Percentiles rank a stretch among this genome's conserved stretches.
Evolutionary conservation across 192 early-diverging fungal genomes (phyloP).

Genomic region (Spinellus fusiger): DNA sequence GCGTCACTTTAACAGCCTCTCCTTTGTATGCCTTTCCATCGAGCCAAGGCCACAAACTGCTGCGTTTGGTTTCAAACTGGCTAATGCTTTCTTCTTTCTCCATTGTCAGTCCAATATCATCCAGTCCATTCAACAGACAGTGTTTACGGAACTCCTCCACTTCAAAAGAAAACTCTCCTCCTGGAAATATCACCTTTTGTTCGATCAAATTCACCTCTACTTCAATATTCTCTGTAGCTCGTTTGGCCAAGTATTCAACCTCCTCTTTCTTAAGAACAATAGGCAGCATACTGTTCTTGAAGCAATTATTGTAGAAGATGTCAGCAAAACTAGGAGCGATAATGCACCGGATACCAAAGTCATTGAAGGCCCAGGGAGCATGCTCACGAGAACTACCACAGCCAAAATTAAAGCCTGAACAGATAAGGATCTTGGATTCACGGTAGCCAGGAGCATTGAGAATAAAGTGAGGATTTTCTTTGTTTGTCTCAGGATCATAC

Average conservation of each 20-base stretch:
- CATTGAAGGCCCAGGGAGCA: constrained; percentile 69
- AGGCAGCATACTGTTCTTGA: constrained; percentile 72
- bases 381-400: constrained; percentile 65
- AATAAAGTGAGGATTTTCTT: constrained; percentile 51
- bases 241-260: constrained; percentile 35
- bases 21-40: constrained; percentile 45
- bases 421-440: constrained; percentile 45
- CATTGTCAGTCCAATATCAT: constrained; percentile 69
- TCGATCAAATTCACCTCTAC: constrained; percentile 51
- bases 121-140: constrained; percentile 63
- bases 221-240: constrained; percentile 37
- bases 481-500: constrained; percentile 41
- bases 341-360: constrained; percentile 67
- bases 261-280: constrained; percentile 30
- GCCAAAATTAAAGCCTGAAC: constrained; percentile 60
- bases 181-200: constrained; percentile 39
- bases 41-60: constrained; percentile 54
- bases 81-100: constrained; percentile 50
- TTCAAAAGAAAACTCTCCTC: constrained; percentile 48
- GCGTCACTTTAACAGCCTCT: constrained; percentile 10
- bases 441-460: constrained; percentile 53
- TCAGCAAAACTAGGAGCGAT: constrained; percentile 65
- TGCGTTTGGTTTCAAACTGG: constrained; percentile 46
- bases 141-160: constrained; percentile 55
- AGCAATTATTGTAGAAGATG: constrained; percentile 72